Evolutionary conservation across 2,329 filamentous ascomycete species (phyloP).

Genomic region (Claviceps sp.): DNA sequence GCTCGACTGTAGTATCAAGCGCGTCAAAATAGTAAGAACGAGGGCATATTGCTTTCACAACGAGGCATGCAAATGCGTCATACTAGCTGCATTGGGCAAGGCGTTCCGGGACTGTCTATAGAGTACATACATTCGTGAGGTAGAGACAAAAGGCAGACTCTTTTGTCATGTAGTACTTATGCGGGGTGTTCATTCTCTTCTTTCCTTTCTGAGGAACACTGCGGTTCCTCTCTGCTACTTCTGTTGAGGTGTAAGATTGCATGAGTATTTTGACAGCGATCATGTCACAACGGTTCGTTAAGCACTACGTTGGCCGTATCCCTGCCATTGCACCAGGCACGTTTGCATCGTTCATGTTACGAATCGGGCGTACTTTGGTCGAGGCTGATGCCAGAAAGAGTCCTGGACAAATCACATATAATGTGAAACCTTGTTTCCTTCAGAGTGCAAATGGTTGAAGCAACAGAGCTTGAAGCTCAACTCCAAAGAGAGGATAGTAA

Average conservation of each 20-base stretch:
- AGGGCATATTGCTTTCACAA: neutral
- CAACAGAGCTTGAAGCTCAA: no score
- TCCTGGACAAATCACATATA: neutral
- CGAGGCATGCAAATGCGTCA: conserved; percentile 4
- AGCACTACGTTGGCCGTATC: no score
- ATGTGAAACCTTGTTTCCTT: neutral
- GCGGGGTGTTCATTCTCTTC: neutral
- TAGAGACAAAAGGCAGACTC: neutral
- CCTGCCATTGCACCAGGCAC: no score
- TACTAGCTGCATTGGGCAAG: conserved; percentile 22
- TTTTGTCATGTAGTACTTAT: neutral
- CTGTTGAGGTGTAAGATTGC: no score
- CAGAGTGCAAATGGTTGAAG: neutral
- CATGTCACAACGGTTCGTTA: no score
- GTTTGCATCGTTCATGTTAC: no score
- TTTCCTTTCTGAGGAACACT: no score
- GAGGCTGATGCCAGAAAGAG: no score
- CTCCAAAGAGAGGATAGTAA: neutral
- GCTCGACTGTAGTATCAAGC: neutral
- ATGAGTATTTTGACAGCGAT: no score
- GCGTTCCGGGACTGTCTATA: conserved; percentile 25
- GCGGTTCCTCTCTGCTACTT: no score
- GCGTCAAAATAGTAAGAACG: neutral
- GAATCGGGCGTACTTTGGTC: no score
- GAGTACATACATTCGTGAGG: conserved; percentile 17